Percentiles rank a stretch among this genome's conserved stretches.
These are phyloP conservation scores for Linnemannia elongata DNA, from an alignment of 192 early-diverging fungal genomes.

Conservation along the genomic window DNA sequence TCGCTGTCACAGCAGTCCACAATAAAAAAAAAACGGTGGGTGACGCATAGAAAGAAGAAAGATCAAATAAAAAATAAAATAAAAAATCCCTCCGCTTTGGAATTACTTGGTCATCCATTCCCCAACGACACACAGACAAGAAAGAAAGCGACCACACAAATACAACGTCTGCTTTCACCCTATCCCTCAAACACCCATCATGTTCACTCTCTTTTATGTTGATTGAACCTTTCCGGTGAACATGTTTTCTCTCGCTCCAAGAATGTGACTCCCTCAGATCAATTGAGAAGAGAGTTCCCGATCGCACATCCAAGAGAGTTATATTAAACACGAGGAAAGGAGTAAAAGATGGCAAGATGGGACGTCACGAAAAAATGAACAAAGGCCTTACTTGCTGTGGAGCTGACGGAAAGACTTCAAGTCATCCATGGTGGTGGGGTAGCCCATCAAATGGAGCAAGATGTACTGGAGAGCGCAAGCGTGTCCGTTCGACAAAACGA, in stretches of 20 bases:
- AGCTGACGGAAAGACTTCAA: constrained; percentile 92
- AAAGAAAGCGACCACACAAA: background rate
- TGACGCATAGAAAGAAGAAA: constrained; percentile 27
- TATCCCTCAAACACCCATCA: no score
- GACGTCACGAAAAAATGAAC: background rate
- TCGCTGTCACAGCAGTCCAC: constrained; percentile 7
- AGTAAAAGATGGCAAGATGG: background rate
- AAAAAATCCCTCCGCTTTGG: background rate
- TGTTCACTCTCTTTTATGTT: no score
- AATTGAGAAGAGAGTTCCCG: no score
- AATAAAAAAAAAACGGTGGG: background rate
- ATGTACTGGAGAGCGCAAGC: constrained; percentile 94
- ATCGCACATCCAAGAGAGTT: no score
- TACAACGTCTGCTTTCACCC: no score
- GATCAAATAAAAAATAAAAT: background rate
- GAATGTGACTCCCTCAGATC: no score
- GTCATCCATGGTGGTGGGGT: constrained; percentile 90
- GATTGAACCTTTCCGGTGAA: background rate
- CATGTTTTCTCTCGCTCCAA: no score
- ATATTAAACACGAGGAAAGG: background rate
- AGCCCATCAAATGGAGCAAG: constrained; percentile 92
- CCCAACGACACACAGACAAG: background rate
- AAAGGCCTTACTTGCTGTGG: constrained; percentile 74
- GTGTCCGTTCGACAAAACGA: constrained; percentile 98
- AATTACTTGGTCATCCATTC: background rate